Conservation (phyloP, 1,139 yeast genomes). For the Debaryomyces singareniensis region DNA sequence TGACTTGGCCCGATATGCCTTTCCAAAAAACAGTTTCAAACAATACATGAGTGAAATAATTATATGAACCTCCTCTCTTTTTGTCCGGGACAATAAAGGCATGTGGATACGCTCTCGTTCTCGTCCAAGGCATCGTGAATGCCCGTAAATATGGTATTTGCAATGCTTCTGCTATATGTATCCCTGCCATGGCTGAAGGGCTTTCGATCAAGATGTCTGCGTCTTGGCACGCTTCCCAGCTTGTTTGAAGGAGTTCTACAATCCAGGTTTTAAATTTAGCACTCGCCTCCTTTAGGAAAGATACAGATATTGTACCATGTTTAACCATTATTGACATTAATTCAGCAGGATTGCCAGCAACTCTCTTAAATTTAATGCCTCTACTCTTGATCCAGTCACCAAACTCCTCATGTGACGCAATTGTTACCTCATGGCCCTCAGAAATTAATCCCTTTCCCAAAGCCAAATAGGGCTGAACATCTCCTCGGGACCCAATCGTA, state of each 20-base stretch:
- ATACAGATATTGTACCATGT: constrained; percentile 81
- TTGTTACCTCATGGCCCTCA: constrained; percentile 80
- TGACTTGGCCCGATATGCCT: constrained; percentile 85
- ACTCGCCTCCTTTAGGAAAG: constrained; percentile 79
- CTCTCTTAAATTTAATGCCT: constrained; percentile 61
- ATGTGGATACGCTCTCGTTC: constrained; percentile 93
- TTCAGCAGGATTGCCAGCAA: constrained; percentile 93
- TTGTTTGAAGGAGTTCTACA: constrained; percentile 54
- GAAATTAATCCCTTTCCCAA: constrained; percentile 68
- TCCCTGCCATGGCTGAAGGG: constrained; percentile 94
- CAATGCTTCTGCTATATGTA: constrained; percentile 89
- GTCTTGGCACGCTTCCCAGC: constrained; percentile 84
- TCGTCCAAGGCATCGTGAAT: constrained; percentile 97
- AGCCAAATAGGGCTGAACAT: constrained; percentile 93
- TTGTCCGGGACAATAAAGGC: constrained; percentile 94
- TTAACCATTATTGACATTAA: constrained; percentile 88
- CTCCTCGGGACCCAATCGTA: constrained; percentile 94
- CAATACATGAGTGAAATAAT: constrained; percentile 84
- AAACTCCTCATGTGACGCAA: constrained; percentile 83
- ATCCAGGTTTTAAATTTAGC: constrained; percentile 78
- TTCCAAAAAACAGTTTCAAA: constrained; percentile 93
- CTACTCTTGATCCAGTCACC: constrained; percentile 63
- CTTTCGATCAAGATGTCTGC: constrained; percentile 85
- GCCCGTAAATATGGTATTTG: constrained; percentile 90
- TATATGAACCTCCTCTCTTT: constrained; percentile 87